Base-by-base conservation (phyloP, 2,329 filamentous ascomycete species). In the Lachnellula arida region DNA sequence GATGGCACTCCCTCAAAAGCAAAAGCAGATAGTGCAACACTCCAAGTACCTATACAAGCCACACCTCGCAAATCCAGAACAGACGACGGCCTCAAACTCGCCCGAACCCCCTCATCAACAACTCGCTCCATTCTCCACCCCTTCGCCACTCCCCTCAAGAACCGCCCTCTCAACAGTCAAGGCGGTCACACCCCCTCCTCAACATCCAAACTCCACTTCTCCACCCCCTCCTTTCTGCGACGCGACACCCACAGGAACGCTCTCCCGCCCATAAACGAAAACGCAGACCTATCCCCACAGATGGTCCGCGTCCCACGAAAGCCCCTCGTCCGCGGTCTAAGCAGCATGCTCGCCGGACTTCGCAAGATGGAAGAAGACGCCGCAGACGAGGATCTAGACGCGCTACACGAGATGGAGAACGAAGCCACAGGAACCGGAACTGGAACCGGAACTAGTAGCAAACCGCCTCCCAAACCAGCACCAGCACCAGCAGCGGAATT, bases 351-450 rank as follows among this genome's bases (percentile, higher is more conserved):
- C 22, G 85, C 86, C 19, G 81, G 81, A 23, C 74, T 93, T 61
- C 79, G 86, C 58, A 85, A 84, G 66, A 77, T 89, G 54, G 85
- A 90, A 68, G 86, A 90, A 51, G 82, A 88, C 46, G 75, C 76
- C 17, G 74, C 86, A 53, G 88, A 90, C 50, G 88, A 92, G 25
- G 88, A 93, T 35, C 74, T 89, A 58, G 88, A 91, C 7, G 83
- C 86, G 1, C 73, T 93, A 67, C 80, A 81, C n/a, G 89, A 91
- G 67, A 74, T 87, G 65, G 88, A 93, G 69, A 70, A 73, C 28
- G 79, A 76, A 39, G 70, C 65, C 15, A 61, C 65, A n/a, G 62
- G 52, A 28, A 7, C 25, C 7, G 28, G 28, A 28, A 28, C 25
- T 2, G 25, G 7, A 28, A 8, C 2, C 6, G 56, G 47, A 17